Percentiles rank a stretch among this genome's conserved stretches.
These are phyloP conservation scores for Thermothielavioides terrestris DNA, from an alignment of 495 filamentous ascomycete species.

Conservation along the genomic window DNA sequence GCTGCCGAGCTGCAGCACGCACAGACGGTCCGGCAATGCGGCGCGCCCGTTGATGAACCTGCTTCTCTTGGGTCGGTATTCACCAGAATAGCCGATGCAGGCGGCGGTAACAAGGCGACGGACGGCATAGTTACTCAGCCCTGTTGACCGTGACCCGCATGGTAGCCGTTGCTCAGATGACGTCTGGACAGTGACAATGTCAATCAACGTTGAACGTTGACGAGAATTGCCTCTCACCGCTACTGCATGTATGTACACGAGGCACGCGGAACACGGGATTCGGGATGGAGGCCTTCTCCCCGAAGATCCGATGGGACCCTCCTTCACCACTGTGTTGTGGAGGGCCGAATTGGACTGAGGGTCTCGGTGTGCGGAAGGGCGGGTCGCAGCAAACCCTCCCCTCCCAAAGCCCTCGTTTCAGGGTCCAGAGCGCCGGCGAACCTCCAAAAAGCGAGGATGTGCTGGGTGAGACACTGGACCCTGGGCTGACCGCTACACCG, in stretches of 20 bases:
- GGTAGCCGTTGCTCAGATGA: too few relatives aligned
- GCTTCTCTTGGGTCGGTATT: not conserved
- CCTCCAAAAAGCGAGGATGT: constrained; percentile 2
- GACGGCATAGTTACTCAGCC: not conserved
- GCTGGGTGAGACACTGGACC: constrained; percentile 12
- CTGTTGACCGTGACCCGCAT: too few relatives aligned
- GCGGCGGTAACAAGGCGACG: not conserved
- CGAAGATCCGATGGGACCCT: not conserved
- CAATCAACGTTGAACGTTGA: too few relatives aligned
- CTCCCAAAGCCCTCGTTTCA: constrained; percentile 1
- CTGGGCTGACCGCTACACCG: constrained; percentile 5
- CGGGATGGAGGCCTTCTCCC: not conserved
- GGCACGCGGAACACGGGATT: not conserved
- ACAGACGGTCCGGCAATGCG: constrained; percentile 8
- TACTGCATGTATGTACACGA: too few relatives aligned
- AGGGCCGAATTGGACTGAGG: not conserved
- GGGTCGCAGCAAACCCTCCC: not conserved
- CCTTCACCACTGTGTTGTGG: too few relatives aligned
- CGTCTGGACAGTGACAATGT: too few relatives aligned
- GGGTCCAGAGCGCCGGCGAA: constrained; percentile 1
- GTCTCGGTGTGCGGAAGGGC: not conserved
- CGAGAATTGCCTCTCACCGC: too few relatives aligned
- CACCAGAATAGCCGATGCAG: not conserved
- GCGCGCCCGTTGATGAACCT: not conserved
- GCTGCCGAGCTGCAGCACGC: not conserved